These are phyloP conservation scores for Starmera amethionina DNA, from an alignment of 805 yeast genomes.

Conservation along the genomic window DNA sequence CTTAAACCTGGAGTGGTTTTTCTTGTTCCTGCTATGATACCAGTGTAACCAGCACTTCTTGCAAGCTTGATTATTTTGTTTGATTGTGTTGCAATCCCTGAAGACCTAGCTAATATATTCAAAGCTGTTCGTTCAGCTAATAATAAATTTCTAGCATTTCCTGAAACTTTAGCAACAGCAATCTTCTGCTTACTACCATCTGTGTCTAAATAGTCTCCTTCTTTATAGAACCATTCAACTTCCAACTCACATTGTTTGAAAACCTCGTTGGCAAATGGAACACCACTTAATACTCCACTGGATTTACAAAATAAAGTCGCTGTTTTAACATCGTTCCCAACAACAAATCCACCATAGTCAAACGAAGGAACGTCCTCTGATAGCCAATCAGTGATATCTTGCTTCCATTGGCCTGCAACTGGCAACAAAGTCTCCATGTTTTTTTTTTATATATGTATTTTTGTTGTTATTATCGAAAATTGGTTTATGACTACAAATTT, in stretches of 20 bases:
- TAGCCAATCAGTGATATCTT: slow-evolving; percentile 64
- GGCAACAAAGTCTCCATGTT: slow-evolving; percentile 41
- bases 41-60: slow-evolving; percentile 57
- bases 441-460: too few species aligned
- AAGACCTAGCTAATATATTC: slow-evolving; percentile 70
- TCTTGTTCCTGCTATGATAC: slow-evolving; percentile 90
- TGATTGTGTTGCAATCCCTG: slow-evolving; percentile 83
- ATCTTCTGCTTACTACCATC: slow-evolving; percentile 37
- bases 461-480: too few species aligned
- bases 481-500: too few species aligned
- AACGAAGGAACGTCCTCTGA: slow-evolving; percentile 89
- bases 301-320: slow-evolving; percentile 80
- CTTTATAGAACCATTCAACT: slow-evolving; percentile 65
- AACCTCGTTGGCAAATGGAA: slow-evolving; percentile 84
- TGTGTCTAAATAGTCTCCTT: slow-evolving; percentile 53
- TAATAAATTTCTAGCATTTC: slow-evolving; percentile 71
- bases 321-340: slow-evolving; percentile 61
- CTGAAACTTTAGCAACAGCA: slow-evolving; percentile 67
- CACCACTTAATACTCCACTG: slow-evolving; percentile 71
- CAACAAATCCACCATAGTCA: slow-evolving; percentile 92
- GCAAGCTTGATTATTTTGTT: slow-evolving; percentile 49
- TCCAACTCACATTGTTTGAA: slow-evolving; percentile 62
- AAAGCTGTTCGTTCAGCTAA: slow-evolving; percentile 82
- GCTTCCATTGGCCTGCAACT: slow-evolving; percentile 71
- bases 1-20: slow-evolving; percentile 97